Evolutionary conservation across 169 alveolate species (phyloP), one percentile per base, ranked within the genome.

Genomic region (Theileria luwenshuni): DNA sequence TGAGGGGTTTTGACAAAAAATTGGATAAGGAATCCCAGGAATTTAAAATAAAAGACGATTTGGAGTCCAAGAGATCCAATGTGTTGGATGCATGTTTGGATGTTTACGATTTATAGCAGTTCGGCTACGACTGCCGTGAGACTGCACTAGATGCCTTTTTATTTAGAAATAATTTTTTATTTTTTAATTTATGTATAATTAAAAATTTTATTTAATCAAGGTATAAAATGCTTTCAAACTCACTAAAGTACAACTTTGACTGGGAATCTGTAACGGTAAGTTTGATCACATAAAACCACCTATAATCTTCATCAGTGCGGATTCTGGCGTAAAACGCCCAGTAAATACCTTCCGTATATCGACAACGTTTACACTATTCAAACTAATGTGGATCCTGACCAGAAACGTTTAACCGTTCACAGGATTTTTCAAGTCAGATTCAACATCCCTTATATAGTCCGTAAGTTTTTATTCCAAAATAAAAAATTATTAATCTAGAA

Each of bases 181-280:
- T 42, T 23, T 23, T 15, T 67, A 15, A 7, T 6, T 38, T 3
- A n/a, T 62, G 51, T 41, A 62, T 10, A 5, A 38, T 38, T 38
- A 38, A 7, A 38, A 12, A 5, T 30, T 60, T 38, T 38, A 58
- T 3, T 1, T 28, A 38, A 70, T 70, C 75, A 61, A 59, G 28
- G 28, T 17, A 15, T 45, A 28, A 62, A 12, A 70, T 70, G 70
- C 38, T 70, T n/a, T 58, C 21, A 10, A 70, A 51, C 56, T 25
- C 70, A 32, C 72, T 70, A 48, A 25, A 35, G 25, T 77, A 73
- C 62, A 48, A 69, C 47, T 65, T 77, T 35, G 86, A 69, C 76
- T 77, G 86, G 86, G 86, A 69, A 25, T 48, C 65, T 49, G 63
- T 77, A 27, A 35, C 68, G 12, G 86, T 77, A 42, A 15, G 86